Conservation (phyloP, 208 protist genomes). For the Leishmania mexicana region DNA sequence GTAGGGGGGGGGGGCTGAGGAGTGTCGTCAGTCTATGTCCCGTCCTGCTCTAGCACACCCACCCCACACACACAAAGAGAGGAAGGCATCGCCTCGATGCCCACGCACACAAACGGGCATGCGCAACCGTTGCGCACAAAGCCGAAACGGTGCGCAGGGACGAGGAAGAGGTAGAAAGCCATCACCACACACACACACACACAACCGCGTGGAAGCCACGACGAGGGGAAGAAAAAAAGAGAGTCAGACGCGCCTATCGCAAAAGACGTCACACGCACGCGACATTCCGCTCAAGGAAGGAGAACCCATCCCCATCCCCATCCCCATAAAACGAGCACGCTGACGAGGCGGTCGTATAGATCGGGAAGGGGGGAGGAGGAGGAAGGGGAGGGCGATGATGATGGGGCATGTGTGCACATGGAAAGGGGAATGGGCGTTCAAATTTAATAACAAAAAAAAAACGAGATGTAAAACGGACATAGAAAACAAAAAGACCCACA, state of each 20-base stretch:
- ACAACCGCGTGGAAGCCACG: not conserved
- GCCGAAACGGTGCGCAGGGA: not conserved
- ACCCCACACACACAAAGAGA: not conserved
- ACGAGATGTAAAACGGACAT: not conserved
- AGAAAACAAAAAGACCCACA: not conserved
- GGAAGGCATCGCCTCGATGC: not conserved
- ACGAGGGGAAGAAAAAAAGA: not conserved
- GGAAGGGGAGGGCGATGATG: not conserved
- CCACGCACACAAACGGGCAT: not conserved
- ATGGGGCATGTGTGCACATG: not conserved
- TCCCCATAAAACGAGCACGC: not conserved
- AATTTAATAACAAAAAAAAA: not conserved
- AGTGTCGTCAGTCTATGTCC: too few relatives aligned
- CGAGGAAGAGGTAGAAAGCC: not conserved
- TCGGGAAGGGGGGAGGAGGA: not conserved
- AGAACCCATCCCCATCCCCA: not conserved
- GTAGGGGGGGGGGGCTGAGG: not conserved
- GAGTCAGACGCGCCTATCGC: too few relatives aligned
- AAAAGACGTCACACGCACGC: not conserved
- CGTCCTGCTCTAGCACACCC: not conserved
- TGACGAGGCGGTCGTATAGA: not conserved
- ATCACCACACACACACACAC: not conserved
- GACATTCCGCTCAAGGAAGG: not conserved
- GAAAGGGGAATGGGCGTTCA: not conserved
- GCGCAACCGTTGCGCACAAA: not conserved